Percentiles rank a stretch among this genome's conserved stretches.
Evolutionary conservation across 371 early-diverging fungal genomes (phyloP).

Genomic region (Mucor saturninus): DNA sequence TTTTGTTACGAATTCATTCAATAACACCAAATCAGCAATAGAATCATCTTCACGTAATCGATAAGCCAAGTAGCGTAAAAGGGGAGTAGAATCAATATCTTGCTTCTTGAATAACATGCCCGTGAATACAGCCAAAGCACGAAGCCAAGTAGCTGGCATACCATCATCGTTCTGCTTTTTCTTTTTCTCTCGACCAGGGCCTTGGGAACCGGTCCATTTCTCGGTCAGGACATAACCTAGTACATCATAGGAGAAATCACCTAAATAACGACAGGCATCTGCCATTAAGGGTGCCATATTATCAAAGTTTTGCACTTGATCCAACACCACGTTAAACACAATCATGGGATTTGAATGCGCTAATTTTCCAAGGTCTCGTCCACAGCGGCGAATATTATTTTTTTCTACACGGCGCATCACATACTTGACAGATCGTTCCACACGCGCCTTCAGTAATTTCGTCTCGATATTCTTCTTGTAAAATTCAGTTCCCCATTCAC

Average conservation of each 20-base stretch:
- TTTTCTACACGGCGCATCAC: slow-evolving; percentile 81
- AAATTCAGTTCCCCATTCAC: slow-evolving; percentile 78
- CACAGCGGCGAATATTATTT: slow-evolving; percentile 81
- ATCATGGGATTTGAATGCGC: slow-evolving; percentile 84
- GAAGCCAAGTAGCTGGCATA: slow-evolving; percentile 56
- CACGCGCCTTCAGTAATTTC: slow-evolving; percentile 51
- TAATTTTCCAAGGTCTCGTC: slow-evolving; percentile 82
- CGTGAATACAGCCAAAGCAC: slow-evolving; percentile 72
- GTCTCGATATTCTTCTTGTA: slow-evolving; percentile 58
- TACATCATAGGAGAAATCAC: slow-evolving; percentile 85
- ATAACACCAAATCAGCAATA: slow-evolving; percentile 58
- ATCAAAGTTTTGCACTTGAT: slow-evolving; percentile 83
- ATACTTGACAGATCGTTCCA: slow-evolving; percentile 62
- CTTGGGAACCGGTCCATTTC: slow-evolving; percentile 63
- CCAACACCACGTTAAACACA: slow-evolving; percentile 77
- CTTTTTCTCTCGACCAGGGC: slow-evolving; percentile 45
- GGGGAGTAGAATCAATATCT: slow-evolving; percentile 63
- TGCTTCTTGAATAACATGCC: slow-evolving; percentile 78
- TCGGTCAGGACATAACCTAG: slow-evolving; percentile 76
- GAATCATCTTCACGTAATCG: slow-evolving; percentile 61
- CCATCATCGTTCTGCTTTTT: slow-evolving; percentile 66
- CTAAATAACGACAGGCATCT: slow-evolving; percentile 85
- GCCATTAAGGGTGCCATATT: slow-evolving; percentile 86
- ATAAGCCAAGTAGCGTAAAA: slow-evolving; percentile 71
- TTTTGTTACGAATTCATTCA: slow-evolving; percentile 76